Percentiles rank a stretch among this genome's conserved stretches.
Evolutionary conservation across 768 basidiomycete genomes (phyloP).

Genomic region (Pulveroboletus sp.): DNA sequence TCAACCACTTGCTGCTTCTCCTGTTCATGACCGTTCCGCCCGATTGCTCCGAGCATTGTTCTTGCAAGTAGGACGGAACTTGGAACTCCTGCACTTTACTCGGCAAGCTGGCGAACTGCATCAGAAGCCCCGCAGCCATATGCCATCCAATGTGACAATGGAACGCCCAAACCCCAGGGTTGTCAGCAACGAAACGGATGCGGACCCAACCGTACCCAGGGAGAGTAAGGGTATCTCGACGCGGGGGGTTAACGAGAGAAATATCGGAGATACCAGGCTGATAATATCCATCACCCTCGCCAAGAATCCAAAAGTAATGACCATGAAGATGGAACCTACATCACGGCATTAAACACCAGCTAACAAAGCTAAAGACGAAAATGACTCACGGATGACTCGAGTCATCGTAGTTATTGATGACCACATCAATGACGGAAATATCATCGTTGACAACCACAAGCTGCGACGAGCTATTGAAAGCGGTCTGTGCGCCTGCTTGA

Average conservation of each 20-base stretch:
- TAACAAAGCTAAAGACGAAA: background rate
- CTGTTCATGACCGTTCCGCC: slow-evolving; percentile 18
- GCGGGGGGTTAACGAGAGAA: slow-evolving; percentile 36
- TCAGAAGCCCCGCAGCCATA: slow-evolving; percentile 39
- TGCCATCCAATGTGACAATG: slow-evolving; percentile 43
- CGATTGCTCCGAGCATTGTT: slow-evolving; percentile 36
- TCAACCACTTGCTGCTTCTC: slow-evolving; percentile 16
- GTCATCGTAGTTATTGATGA: slow-evolving; percentile 25
- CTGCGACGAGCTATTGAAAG: slow-evolving; percentile 22
- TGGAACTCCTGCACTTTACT: slow-evolving; percentile 31
- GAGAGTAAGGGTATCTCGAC: slow-evolving; percentile 41
- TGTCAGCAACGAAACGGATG: slow-evolving; percentile 42
- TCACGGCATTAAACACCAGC: background rate
- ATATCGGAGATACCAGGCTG: slow-evolving; percentile 25
- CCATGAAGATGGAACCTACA: slow-evolving; percentile 39
- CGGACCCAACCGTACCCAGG: slow-evolving; percentile 37
- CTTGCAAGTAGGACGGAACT: slow-evolving; percentile 32
- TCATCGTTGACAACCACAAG: slow-evolving; percentile 26
- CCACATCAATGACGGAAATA: slow-evolving; percentile 26
- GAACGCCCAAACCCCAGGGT: slow-evolving; percentile 46
- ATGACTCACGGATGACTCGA: slow-evolving; percentile 29
- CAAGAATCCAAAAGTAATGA: slow-evolving; percentile 35
- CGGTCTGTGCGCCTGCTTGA: slow-evolving; percentile 23
- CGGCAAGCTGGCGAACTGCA: slow-evolving; percentile 40
- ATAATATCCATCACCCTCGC: slow-evolving; percentile 35